Evolutionary conservation across 2,329 filamentous ascomycete species (phyloP).

Genomic region (Pseudogymnoascus pannorum): DNA sequence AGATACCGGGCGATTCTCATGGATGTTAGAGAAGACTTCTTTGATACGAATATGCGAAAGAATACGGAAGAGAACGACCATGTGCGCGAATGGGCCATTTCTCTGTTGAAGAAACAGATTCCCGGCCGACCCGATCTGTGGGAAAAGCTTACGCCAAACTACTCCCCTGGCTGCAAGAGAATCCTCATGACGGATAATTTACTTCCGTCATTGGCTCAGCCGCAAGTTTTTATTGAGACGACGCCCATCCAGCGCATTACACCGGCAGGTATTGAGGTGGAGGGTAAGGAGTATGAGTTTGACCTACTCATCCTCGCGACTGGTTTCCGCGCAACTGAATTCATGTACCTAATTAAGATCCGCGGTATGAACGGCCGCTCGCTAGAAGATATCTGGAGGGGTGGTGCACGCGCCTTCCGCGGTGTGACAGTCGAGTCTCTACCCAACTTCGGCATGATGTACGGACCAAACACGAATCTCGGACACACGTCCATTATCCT

Average conservation of each 20-base stretch:
- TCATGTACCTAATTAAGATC: constrained; percentile 50
- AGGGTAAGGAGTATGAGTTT: constrained; percentile 35
- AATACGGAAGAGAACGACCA: constrained; percentile 34
- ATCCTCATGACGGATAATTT: constrained; percentile 50
- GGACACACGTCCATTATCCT: constrained; percentile 51
- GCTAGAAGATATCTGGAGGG: constrained; percentile 45
- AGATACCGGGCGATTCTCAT: constrained; percentile 44
- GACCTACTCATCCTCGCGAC: constrained; percentile 52
- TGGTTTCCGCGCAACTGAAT: constrained; percentile 51
- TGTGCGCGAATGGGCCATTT: constrained; percentile 31
- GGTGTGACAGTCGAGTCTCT: constrained; percentile 44
- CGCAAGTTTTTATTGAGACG: constrained; percentile 46
- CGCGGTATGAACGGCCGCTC: constrained; percentile 36
- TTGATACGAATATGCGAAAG: constrained; percentile 32
- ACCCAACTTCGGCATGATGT: constrained; percentile 51
- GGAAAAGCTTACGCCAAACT: constrained; percentile 46
- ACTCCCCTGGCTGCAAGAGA: constrained; percentile 47
- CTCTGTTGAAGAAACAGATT: constrained; percentile 39
- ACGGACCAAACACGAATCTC: constrained; percentile 44
- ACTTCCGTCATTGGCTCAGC: constrained; percentile 40
- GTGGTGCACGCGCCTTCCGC: constrained; percentile 43
- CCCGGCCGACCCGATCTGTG: constrained; percentile 42
- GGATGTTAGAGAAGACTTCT: constrained; percentile 45
- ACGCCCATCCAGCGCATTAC: constrained; percentile 39
- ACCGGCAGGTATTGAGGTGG: constrained; percentile 38